Evolutionary conservation across 2,329 filamentous ascomycete species (phyloP), one percentile per base, ranked within the genome.

Genomic region (Diplodia sapinea): DNA sequence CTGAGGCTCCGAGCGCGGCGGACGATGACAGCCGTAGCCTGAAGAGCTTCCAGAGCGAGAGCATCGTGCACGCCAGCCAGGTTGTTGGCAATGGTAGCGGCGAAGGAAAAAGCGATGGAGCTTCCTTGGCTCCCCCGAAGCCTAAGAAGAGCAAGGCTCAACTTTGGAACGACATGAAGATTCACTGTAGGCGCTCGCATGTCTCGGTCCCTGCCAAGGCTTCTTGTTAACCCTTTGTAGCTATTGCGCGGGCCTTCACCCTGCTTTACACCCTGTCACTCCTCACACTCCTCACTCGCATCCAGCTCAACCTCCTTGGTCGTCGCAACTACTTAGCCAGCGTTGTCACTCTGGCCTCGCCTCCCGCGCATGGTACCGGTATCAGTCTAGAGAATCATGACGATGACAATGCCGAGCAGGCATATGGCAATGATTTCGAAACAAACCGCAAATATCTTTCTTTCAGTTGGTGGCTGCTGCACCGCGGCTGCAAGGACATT

Each of bases 381-480:
- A 99, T 99, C 76, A 94, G 86, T 73, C 85, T 98, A 20, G 93
- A 97, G 81, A 95, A 98, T 78, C 89, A 96, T 74, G 94, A 97
- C 76, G 94, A 97, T 76, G 92, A 95, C 76, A 90, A 91, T 74
- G 84, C 87, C 20, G 91, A 94, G 65, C 91, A 94, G 73, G 86
- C 89, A 4, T 93, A 96, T 76, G 93, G 93, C 54, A 94, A 91
- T 78, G 95, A 99, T 79, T 97, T 97, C 72, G 94, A 97, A 78
- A 96, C 93, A 40, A 99, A 99, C 79, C 87, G 94, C 73, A 91
- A 92, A 75, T 99, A 98, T 76, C 84, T 99, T 59, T 96, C 94
- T 50, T 96, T 98, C 78, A 97, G 93, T 80, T 99, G 95, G 95
- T 99, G 94, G 94, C 82, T 99, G 56, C 84, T 99, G 57, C 94